Base-by-base conservation (phyloP, 495 filamentous ascomycete genomes). In the Aspergillus sclerotioniger region DNA sequence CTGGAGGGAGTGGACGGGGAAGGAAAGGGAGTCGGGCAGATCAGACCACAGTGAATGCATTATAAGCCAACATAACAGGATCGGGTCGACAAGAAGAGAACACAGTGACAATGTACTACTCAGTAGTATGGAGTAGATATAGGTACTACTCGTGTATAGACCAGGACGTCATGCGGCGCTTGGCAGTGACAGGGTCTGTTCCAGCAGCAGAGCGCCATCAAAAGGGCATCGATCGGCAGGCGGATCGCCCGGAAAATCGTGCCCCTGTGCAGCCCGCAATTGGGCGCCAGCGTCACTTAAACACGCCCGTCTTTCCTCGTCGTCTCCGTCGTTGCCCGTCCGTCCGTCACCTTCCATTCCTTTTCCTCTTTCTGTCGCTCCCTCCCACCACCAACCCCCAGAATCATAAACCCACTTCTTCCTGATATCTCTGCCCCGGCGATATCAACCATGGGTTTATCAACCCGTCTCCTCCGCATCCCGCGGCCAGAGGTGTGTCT, bases 401-500 rank as follows among this genome's bases (percentile, higher is more conserved):
- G 28, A 2, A 15, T 25, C 46, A 25, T 21, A 19, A 25, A 46
- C 17, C 17, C 17, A 49, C 29, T 51, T 35, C 51, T 20, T 45
- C 32, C 44, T 56, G 25, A 41, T 50, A 45, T 53, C 44, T 31
- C 53, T 48, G 16, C 43, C 39, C 25, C 49, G 59, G 51, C 60
- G 60, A 55, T 55, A 57, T 55, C 53, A 50, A 67, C 20, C 53
- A 83, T 82, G 80, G 79, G 77, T 58, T 68, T 76, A 52, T 60
- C 71, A 63, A 71, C 75, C 65, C 76, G 78, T 61, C 77, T 73
- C 54, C 66, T 83, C 68, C 78, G 80, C 72, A 77, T 84, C 62
- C 82, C 82, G 73, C 82, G 82, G 74, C 81, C 81, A 67, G 76
- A 80, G 73, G 82, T 83, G 70, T 68, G 75, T 66, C 50, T 25